Conservation (phyloP, 805 yeast genomes). For the Lachancea fermentati region DNA sequence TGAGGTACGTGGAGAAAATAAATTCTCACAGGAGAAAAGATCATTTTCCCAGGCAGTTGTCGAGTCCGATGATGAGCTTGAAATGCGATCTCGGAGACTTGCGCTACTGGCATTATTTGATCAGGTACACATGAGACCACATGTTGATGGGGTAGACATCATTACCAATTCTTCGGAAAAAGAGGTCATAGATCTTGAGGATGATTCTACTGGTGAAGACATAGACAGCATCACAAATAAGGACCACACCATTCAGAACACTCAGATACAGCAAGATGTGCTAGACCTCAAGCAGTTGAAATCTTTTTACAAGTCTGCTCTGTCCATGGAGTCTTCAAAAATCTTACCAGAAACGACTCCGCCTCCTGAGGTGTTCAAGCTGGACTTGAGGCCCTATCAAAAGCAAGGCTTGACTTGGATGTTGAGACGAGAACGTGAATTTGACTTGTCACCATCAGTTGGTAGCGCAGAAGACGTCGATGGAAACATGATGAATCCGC, state of each 20-base stretch:
- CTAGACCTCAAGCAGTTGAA: constrained; percentile 68
- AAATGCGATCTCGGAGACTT: constrained; percentile 46
- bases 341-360: constrained; percentile 61
- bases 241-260: constrained; percentile 8
- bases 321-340: constrained; percentile 50
- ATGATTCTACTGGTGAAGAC: constrained; percentile 27
- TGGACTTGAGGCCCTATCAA: constrained; percentile 71
- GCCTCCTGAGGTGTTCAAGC: constrained; percentile 41
- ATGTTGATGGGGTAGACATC: constrained; percentile 11
- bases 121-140: constrained; percentile 34
- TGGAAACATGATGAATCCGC: constrained; percentile 65
- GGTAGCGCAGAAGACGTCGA: constrained; percentile 27
- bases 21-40: constrained; percentile 2
- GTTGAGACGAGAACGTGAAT: constrained; percentile 70
- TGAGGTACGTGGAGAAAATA: constrained; percentile 5
- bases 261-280: constrained; percentile 33
- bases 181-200: constrained; percentile 34
- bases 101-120: constrained; percentile 54
- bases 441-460: constrained; percentile 23
- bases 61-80: constrained; percentile 51
- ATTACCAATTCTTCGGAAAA: constrained; percentile 5
- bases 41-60: constrained; percentile 19
- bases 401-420: constrained; percentile 85
- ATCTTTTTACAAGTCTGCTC: constrained; percentile 67
- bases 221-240: constrained; percentile 12